Evolutionary conservation across 768 basidiomycete genomes (phyloP).

Genomic region (Postia placenta): DNA sequence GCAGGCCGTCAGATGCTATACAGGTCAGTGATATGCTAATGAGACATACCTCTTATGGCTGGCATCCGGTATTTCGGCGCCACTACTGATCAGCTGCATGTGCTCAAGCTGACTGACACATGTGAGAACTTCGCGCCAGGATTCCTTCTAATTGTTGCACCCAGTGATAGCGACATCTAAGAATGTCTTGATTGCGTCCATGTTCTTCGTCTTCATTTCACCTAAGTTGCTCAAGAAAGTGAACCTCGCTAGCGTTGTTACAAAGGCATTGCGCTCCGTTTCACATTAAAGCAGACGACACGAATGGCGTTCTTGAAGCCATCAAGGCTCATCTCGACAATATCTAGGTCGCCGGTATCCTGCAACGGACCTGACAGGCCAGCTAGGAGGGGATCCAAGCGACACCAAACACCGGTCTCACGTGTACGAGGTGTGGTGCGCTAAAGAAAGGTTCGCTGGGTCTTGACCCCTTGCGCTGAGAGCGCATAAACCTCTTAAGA

Average conservation of each 20-base stretch:
- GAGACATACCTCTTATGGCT: conserved; percentile 80
- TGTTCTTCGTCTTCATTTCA: conserved; percentile 99
- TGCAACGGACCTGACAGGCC: conserved; percentile 92
- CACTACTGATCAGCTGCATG: conserved; percentile 95
- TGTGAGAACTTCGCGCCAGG: conserved; percentile 93
- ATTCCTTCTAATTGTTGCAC: conserved; percentile 91
- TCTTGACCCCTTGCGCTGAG: conserved; percentile 81
- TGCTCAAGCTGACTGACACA: conserved; percentile 98
- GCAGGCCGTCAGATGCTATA: too few species aligned
- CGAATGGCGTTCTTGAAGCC: conserved; percentile 97
- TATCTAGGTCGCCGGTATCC: conserved; percentile 89
- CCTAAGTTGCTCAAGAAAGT: conserved; percentile 96
- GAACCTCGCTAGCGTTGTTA: conserved; percentile 93
- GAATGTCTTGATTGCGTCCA: conserved; percentile 96
- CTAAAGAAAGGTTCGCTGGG: conserved; percentile 88
- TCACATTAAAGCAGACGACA: conserved; percentile 96
- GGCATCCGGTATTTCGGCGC: conserved; percentile 76
- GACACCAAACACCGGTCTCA: conserved; percentile 98
- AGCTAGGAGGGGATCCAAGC: conserved; percentile 99
- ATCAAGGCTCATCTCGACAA: conserved; percentile 88
- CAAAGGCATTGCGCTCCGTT: conserved; percentile 96
- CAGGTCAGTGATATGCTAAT: too few species aligned
- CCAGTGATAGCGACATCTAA: conserved; percentile 93
- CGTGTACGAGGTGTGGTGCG: conserved; percentile 94
- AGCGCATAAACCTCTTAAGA: conserved; percentile 89